Evolutionary conservation across 345 rosid genomes (phyloP).

Genomic region (Erucastrum elatum): DNA sequence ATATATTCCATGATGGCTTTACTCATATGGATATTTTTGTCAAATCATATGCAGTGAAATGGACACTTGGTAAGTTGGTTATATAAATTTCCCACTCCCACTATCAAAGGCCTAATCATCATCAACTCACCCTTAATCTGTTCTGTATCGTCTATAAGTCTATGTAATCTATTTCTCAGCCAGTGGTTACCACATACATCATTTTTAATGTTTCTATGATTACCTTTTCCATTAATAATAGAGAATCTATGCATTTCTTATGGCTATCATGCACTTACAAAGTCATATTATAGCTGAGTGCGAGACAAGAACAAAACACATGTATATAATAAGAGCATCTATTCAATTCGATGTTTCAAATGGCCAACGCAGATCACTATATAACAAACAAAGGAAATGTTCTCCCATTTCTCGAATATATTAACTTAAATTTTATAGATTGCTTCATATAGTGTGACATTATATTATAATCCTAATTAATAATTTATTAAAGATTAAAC

Average conservation of each 20-base stretch:
- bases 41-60: constrained; percentile 17
- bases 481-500: constrained; percentile 15
- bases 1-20: constrained; percentile 1
- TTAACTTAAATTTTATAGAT: not conserved
- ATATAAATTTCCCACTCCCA: not conserved
- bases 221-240: not conserved
- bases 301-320: not conserved
- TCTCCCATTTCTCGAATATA: not conserved
- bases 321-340: not conserved
- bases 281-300: constrained; percentile 1
- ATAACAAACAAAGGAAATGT: constrained; percentile 35
- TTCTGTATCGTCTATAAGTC: too few species aligned
- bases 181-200: constrained; percentile 31
- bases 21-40: not conserved
- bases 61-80: constrained; percentile 29
- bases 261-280: constrained; percentile 19
- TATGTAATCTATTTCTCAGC: not conserved
- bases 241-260: not conserved
- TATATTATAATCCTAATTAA: constrained; percentile 21
- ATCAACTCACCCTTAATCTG: constrained; percentile 15
- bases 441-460: constrained; percentile 28
- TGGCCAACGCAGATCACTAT: constrained; percentile 22
- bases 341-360: constrained; percentile 26
- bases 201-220: not conserved
- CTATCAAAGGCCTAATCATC: constrained; percentile 7